A percentile compares a stretch with the other conserved stretches of the same genome.
phyloP scores from a whole-genome alignment of 768 basidiomycete species.

The Lactarius hatsudake region DNA sequence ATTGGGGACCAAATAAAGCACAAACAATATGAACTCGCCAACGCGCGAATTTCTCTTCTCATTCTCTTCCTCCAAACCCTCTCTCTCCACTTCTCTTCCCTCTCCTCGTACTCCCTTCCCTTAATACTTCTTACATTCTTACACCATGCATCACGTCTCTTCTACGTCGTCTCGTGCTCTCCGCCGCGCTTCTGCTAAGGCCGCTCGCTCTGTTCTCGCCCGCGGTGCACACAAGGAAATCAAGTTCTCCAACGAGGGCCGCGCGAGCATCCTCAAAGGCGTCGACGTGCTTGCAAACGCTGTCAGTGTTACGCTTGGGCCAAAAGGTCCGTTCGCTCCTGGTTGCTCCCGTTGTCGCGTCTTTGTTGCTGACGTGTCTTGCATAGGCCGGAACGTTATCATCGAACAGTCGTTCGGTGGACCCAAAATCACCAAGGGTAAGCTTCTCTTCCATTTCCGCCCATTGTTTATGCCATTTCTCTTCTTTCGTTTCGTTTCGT shows the following conservation, averaged over 20 bases:
- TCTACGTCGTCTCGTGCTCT: constrained; percentile 61
- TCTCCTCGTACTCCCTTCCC: constrained; percentile 22
- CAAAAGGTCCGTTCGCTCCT: constrained; percentile 63
- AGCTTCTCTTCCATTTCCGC: constrained; percentile 28
- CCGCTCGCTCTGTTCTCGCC: constrained; percentile 49
- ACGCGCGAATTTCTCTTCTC: background rate
- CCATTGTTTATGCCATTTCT: background rate
- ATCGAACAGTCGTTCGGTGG: constrained; percentile 91
- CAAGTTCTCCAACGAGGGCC: constrained; percentile 93
- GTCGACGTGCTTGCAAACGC: constrained; percentile 97
- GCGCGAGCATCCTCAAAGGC: constrained; percentile 90
- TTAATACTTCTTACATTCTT: constrained; percentile 14
- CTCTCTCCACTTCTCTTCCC: constrained; percentile 22
- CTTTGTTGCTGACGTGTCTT: constrained; percentile 24
- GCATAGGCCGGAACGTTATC: constrained; percentile 90
- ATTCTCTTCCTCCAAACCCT: background rate
- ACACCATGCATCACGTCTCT: constrained; percentile 70
- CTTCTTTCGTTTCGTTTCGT: background rate
- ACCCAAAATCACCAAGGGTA: constrained; percentile 95
- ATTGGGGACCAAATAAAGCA: constrained; percentile 5
- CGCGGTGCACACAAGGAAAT: constrained; percentile 94
- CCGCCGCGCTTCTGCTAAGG: constrained; percentile 62
- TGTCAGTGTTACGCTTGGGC: constrained; percentile 93
- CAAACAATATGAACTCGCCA: constrained; percentile 1
- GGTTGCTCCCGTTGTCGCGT: background rate